phyloP scores from a whole-genome alignment of 306 rosid species.

The Fagus sylvatica region DNA sequence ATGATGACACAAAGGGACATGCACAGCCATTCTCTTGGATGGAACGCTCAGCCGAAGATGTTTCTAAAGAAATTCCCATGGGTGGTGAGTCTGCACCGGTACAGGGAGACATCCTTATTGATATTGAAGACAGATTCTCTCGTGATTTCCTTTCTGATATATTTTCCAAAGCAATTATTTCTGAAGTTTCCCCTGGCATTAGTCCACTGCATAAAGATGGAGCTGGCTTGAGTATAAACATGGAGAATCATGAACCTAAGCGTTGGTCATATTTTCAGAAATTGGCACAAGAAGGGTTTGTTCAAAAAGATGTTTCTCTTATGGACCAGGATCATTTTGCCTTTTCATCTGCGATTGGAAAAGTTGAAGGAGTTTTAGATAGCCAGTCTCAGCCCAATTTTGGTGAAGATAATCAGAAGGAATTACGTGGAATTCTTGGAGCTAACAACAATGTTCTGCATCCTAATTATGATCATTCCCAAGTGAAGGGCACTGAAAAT shows the following conservation, averaged over 20 bases:
- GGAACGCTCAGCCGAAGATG: slow-evolving; percentile 36
- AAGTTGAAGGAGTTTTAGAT: slow-evolving; percentile 40
- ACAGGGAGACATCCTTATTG: slow-evolving; percentile 76
- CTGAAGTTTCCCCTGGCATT: slow-evolving; percentile 54
- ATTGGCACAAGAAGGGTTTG: slow-evolving; percentile 76
- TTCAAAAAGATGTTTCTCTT: slow-evolving; percentile 60
- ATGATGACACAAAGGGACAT: slow-evolving; percentile 28
- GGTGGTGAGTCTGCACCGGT: slow-evolving; percentile 43
- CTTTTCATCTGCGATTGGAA: slow-evolving; percentile 45
- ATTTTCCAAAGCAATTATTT: slow-evolving; percentile 77
- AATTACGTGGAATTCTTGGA: slow-evolving; percentile 44
- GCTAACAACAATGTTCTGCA: slow-evolving; percentile 36
- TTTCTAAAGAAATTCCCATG: slow-evolving; percentile 41
- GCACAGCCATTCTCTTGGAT: slow-evolving; percentile 36
- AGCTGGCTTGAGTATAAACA: slow-evolving; percentile 68
- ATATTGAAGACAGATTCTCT: slow-evolving; percentile 84
- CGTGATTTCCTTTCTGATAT: slow-evolving; percentile 83
- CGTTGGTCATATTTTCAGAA: slow-evolving; percentile 85
- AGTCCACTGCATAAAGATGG: slow-evolving; percentile 70
- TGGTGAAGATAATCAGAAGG: slow-evolving; percentile 45
- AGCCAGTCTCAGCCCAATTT: slow-evolving; percentile 44
- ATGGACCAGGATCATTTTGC: slow-evolving; percentile 74
- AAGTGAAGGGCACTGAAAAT: slow-evolving; percentile 52
- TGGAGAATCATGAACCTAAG: slow-evolving; percentile 86
- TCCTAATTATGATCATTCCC: slow-evolving; percentile 50